Base-by-base conservation (phyloP, 108 stramenopile species). In the Conticribra weissflogii region DNA sequence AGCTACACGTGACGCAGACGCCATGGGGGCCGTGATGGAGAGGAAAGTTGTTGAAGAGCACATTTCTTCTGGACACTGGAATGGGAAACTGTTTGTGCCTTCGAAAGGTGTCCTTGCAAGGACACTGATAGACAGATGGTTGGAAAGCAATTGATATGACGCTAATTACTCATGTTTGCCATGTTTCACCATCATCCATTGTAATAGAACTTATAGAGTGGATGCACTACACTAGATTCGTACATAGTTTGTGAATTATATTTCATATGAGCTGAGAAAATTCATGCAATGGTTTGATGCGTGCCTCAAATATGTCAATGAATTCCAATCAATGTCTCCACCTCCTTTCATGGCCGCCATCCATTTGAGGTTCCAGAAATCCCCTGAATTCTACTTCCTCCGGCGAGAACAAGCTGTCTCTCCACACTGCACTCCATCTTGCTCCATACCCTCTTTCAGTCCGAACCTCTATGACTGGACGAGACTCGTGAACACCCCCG, bases 51-150 rank as follows among this genome's bases (percentile, higher is more conserved):
- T 89, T 1, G 68, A 72, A 18, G 62, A 73, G 47, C 81, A 74
- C 23, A 32, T 86, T 3, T 46, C 59, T 44, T 60, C 54, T 16
- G 69, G 63, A 48, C 56, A 88, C 52, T 85, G 85, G 49, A 69
- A 66, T 1, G 55, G 88, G 23, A 45, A 74, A 5, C 36, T 92
- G 25, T 54, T 92, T 55, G 85, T 92, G 48, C 91, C 91, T 9
- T 85, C 88, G 46, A 86, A 84, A 65, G 85, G 86, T 23, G 88
- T 92, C 0, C 24, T 92, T 16, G 91, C 91, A 8, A 71, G 91
- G 22, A 78, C 71, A 9, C 59, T 92, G 32, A 82, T 92, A 29
- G 91, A 92, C 50, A 53, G 68, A n/a, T 92, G 91, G 91, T 71
- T 92, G 41, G 61, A 85, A 44, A 54, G 68, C 8, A 19, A 52